Conservation (phyloP, 1,284 basidiomycete species). For the Spongispora temasekensis region DNA sequence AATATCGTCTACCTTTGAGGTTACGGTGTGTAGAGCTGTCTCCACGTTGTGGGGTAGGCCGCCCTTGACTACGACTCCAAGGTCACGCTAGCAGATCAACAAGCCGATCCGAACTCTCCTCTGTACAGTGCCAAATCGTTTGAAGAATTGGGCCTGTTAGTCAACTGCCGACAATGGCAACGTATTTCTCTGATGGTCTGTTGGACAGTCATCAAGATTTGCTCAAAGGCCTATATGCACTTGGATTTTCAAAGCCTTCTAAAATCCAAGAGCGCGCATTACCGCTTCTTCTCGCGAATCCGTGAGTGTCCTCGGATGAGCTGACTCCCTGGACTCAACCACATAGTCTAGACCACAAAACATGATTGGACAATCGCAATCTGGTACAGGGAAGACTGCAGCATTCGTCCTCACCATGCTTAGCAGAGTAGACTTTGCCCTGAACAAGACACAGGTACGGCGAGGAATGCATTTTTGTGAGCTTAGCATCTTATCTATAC, state of each 20-base stretch:
- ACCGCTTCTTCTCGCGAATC: slow-evolving; percentile 88
- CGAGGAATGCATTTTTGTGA: background rate
- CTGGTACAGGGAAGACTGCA: slow-evolving; percentile 98
- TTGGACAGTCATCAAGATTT: slow-evolving; percentile 77
- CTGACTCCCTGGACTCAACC: slow-evolving; percentile 2
- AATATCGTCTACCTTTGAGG: slow-evolving; percentile 73
- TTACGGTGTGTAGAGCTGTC: slow-evolving; percentile 51
- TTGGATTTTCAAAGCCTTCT: slow-evolving; percentile 97
- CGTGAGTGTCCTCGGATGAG: slow-evolving; percentile 52
- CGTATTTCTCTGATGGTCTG: slow-evolving; percentile 5
- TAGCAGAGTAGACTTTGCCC: slow-evolving; percentile 85
- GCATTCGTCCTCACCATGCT: slow-evolving; percentile 99
- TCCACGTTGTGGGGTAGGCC: slow-evolving; percentile 3
- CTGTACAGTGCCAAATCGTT: slow-evolving; percentile 94
- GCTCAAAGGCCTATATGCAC: slow-evolving; percentile 94
- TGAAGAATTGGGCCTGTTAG: slow-evolving; percentile 91
- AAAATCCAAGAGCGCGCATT: slow-evolving; percentile 99
- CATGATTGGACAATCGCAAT: slow-evolving; percentile 99
- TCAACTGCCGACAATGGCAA: slow-evolving; percentile 20
- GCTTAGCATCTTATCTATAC: slow-evolving; percentile 6
- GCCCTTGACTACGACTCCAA: slow-evolving; percentile 37
- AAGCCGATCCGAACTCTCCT: slow-evolving; percentile 94
- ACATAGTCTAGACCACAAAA: slow-evolving; percentile 80
- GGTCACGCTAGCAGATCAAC: slow-evolving; percentile 98
- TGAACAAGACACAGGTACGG: slow-evolving; percentile 82